A percentile compares a stretch with the other conserved stretches of the same genome.
These are phyloP conservation scores for Candida tunisiensis DNA, from an alignment of 1,139 yeast species.

Conservation along the genomic window DNA sequence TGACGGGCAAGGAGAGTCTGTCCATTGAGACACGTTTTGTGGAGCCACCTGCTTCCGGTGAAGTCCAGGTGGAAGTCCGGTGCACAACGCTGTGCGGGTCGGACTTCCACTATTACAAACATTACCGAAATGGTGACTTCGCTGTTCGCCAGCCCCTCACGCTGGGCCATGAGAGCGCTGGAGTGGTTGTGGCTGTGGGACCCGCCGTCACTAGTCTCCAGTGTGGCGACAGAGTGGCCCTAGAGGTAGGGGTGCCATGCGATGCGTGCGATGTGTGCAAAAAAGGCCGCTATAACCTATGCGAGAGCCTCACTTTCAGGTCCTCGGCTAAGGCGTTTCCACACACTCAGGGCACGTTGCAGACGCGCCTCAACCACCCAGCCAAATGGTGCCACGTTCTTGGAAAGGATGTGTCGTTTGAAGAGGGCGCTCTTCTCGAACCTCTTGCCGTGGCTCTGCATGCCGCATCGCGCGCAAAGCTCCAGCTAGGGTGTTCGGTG, in stretches of 20 bases:
- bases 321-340: conserved; percentile 11
- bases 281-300: conserved; percentile 37
- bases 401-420: conserved; percentile 54
- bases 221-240: conserved; percentile 21
- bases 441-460: conserved; percentile 77
- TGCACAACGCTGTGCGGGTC: conserved; percentile 12
- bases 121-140: conserved; percentile 11
- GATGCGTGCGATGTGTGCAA: conserved; percentile 36
- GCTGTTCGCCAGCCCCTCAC: conserved; percentile 18
- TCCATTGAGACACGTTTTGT: conserved; percentile 8
- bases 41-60: conserved; percentile 7
- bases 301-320: conserved; percentile 14
- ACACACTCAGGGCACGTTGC: conserved; percentile 11
- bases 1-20: too few relatives aligned
- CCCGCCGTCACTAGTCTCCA: conserved; percentile 29
- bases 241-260: conserved; percentile 31
- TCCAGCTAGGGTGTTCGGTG: conserved; percentile 48
- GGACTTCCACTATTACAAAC: conserved; percentile 10
- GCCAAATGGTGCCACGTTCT: conserved; percentile 62
- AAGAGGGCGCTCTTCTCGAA: conserved; percentile 73
- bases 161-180: conserved; percentile 64
- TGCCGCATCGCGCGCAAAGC: conserved; percentile 43
- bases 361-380: conserved; percentile 16
- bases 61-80: conserved; percentile 43
- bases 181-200: conserved; percentile 54